Evolutionary conservation across 495 filamentous ascomycete species (phyloP).

Genomic region (Immersiella caudata): DNA sequence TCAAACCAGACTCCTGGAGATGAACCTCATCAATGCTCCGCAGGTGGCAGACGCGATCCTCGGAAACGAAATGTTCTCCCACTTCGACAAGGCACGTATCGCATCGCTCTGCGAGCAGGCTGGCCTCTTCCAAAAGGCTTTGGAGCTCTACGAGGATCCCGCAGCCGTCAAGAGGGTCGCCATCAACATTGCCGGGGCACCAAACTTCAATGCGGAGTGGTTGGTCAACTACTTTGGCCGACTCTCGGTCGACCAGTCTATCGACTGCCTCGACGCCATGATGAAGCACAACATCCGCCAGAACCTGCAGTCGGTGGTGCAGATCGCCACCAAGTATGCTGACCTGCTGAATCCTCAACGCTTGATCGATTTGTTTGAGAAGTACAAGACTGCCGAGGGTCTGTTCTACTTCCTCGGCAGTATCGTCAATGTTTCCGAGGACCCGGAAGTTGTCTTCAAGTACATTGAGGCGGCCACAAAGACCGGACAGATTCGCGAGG

Average conservation of each 20-base stretch:
- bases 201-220: conserved; percentile 87
- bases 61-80: conserved; percentile 94
- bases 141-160: conserved; percentile 93
- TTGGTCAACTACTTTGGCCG: conserved; percentile 88
- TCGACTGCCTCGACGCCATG: conserved; percentile 96
- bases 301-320: conserved; percentile 90
- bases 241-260: conserved; percentile 89
- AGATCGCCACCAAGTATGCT: conserved; percentile 96
- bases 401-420: conserved; percentile 97
- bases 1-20: conserved; percentile 93
- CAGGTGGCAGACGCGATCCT: conserved; percentile 98
- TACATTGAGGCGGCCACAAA: conserved; percentile 96
- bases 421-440: conserved; percentile 95
- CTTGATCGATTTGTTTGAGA: conserved; percentile 93
- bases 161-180: conserved; percentile 86
- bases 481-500: conserved; percentile 89
- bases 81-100: conserved; percentile 89
- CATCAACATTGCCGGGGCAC: conserved; percentile 74
- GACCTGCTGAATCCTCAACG: conserved; percentile 89
- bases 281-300: conserved; percentile 93
- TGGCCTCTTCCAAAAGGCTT: conserved; percentile 79
- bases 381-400: conserved; percentile 93
- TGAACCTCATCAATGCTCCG: conserved; percentile 95
- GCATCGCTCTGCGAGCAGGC: conserved; percentile 90
- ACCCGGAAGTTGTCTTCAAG: conserved; percentile 96